Conservation (phyloP, 2,329 filamentous ascomycete species). For the Diaporthe caulivora region DNA sequence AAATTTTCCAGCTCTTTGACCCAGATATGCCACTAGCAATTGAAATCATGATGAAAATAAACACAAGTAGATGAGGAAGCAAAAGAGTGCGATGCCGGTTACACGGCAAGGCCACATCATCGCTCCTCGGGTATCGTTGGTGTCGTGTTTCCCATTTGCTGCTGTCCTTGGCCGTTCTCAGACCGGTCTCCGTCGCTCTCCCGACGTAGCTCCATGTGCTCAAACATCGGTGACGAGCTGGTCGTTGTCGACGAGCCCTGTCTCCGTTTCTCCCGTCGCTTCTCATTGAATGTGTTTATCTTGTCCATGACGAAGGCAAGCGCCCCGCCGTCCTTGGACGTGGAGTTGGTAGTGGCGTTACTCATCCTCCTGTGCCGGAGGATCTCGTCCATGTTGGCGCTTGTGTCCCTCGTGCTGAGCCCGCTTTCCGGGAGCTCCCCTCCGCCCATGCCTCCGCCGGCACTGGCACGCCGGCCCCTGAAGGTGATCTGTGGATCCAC, state of each 20-base stretch:
- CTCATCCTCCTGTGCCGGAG: slow-evolving; percentile 16
- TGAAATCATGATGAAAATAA: background rate
- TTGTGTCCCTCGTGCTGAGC: slow-evolving; percentile 17
- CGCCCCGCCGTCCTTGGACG: background rate
- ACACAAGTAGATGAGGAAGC: slow-evolving; percentile 21
- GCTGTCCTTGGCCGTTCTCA: background rate
- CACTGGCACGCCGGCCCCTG: background rate
- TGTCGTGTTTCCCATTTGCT: slow-evolving; percentile 19
- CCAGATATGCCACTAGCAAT: background rate
- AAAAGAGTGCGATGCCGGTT: slow-evolving; percentile 1
- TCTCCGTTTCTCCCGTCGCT: background rate
- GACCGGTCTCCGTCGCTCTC: slow-evolving; percentile 25
- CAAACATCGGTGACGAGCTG: slow-evolving; percentile 24
- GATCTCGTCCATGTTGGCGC: slow-evolving; percentile 22
- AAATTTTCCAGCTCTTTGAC: background rate
- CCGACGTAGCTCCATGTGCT: slow-evolving; percentile 30
- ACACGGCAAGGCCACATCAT: background rate
- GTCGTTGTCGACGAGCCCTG: slow-evolving; percentile 18
- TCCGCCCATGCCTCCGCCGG: slow-evolving; percentile 25
- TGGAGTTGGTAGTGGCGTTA: slow-evolving; percentile 4
- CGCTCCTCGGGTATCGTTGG: slow-evolving; percentile 37
- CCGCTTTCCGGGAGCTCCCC: slow-evolving; percentile 14
- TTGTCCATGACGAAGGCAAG: slow-evolving; percentile 21
- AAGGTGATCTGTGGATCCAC: slow-evolving; percentile 47
- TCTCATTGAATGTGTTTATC: slow-evolving; percentile 32